Percentiles rank a stretch among this genome's conserved stretches.
Conservation (phyloP, 345 rosid genomes). For the Eutrema yunnanense region DNA sequence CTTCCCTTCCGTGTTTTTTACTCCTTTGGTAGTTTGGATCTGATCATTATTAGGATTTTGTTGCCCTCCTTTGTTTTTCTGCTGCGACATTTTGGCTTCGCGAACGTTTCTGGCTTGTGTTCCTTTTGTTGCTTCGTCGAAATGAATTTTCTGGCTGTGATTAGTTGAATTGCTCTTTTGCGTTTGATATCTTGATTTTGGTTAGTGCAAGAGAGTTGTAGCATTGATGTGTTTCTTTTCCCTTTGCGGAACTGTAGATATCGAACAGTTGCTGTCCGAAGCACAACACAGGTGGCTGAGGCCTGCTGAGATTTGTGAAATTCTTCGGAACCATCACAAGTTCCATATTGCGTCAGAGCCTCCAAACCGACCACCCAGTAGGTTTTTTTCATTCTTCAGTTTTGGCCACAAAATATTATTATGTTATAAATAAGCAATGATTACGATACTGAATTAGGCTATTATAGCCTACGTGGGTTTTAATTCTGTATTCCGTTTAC, state of each 20-base stretch:
- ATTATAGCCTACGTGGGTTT: background rate
- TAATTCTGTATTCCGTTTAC: background rate
- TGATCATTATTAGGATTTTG: background rate
- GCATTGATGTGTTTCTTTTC: background rate
- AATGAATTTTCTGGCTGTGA: background rate
- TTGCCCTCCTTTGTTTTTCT: background rate
- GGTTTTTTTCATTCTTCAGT: slow-evolving; percentile 4
- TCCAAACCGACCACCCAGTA: slow-evolving; percentile 78
- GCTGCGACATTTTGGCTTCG: background rate
- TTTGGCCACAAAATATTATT: background rate
- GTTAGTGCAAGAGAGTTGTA: background rate
- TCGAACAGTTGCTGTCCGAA: slow-evolving; percentile 42
- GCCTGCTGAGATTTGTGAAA: slow-evolving; percentile 95
- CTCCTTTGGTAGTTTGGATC: slow-evolving; percentile 16
- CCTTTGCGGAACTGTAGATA: slow-evolving; percentile 29
- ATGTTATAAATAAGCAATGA: background rate
- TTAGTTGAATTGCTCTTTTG: background rate
- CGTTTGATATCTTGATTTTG: background rate
- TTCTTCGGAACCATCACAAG: slow-evolving; percentile 72
- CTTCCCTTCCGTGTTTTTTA: background rate
- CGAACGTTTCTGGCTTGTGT: background rate
- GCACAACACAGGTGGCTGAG: slow-evolving; percentile 94
- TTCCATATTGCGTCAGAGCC: slow-evolving; percentile 76
- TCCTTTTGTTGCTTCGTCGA: background rate
- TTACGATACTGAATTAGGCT: background rate